Evolutionary conservation across 441 rosid species (phyloP).

Genomic region (Erysimum pusillum): DNA sequence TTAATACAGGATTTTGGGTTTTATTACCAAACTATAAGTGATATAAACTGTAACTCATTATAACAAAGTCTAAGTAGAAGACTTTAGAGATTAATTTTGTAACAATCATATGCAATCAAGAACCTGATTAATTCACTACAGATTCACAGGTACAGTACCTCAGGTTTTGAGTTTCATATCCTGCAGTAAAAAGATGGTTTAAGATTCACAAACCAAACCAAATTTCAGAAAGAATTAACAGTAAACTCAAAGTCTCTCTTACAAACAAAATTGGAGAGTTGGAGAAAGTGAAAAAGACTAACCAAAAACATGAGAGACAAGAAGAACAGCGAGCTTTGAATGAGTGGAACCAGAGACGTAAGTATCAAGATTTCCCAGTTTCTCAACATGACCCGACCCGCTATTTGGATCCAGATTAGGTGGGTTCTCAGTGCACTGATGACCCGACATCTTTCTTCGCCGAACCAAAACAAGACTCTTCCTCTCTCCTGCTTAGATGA

Average conservation of each 20-base stretch:
- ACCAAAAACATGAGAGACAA: conserved; percentile 73
- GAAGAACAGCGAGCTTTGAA: conserved; percentile 58
- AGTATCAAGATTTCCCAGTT: conserved; percentile 58
- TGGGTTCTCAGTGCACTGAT: conserved; percentile 70
- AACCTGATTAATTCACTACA: not conserved
- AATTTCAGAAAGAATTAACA: conserved; percentile 21
- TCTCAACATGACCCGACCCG: conserved; percentile 65
- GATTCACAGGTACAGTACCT: conserved; percentile 49
- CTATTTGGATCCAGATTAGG: conserved; percentile 56
- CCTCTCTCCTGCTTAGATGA: not conserved
- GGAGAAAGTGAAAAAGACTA: too few species aligned
- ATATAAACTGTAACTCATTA: not conserved
- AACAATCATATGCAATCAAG: not conserved
- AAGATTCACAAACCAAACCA: too few species aligned
- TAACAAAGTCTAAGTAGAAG: not conserved
- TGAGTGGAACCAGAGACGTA: conserved; percentile 61
- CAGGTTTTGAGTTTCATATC: conserved; percentile 76
- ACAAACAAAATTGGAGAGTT: too few species aligned
- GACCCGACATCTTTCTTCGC: conserved; percentile 55
- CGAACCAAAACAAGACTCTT: conserved; percentile 6
- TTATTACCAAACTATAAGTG: not conserved
- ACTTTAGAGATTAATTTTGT: not conserved
- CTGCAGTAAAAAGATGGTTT: conserved; percentile 48
- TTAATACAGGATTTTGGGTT: not conserved
- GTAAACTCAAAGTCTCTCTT: not conserved